Evolutionary conservation across 352 stramenopile genomes (phyloP).

Genomic region (Hyaloperonospora arabidopsidis): DNA sequence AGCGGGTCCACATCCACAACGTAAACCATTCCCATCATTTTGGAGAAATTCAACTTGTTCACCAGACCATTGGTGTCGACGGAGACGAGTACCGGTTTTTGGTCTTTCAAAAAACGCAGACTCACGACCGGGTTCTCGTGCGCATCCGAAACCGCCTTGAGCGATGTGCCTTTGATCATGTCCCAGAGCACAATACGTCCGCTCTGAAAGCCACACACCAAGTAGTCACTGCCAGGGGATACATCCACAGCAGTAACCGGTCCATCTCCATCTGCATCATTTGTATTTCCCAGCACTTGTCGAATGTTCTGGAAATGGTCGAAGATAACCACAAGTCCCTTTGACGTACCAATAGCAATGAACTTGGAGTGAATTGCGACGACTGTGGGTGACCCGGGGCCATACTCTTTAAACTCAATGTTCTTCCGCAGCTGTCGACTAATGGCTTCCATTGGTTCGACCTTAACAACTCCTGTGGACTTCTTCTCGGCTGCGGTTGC

Average conservation of each 20-base stretch:
- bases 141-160: slow-evolving; percentile 88
- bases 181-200: slow-evolving; percentile 94
- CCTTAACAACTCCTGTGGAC: slow-evolving; percentile 75
- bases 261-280: slow-evolving; percentile 60
- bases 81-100: slow-evolving; percentile 77
- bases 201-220: slow-evolving; percentile 90
- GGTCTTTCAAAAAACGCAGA: slow-evolving; percentile 79
- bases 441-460: slow-evolving; percentile 86
- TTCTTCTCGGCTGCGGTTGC: slow-evolving; percentile 36
- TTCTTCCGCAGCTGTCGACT: slow-evolving; percentile 88
- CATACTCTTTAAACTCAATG: slow-evolving; percentile 88
- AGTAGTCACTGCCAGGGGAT: slow-evolving; percentile 81
- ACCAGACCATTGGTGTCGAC: slow-evolving; percentile 87
- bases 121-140: slow-evolving; percentile 85
- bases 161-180: slow-evolving; percentile 88
- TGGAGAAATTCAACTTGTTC: slow-evolving; percentile 92
- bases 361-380: slow-evolving; percentile 95
- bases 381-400: slow-evolving; percentile 86
- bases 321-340: slow-evolving; percentile 91
- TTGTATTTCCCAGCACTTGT: slow-evolving; percentile 84
- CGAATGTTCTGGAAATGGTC: slow-evolving; percentile 94
- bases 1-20: slow-evolving; percentile 91
- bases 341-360: slow-evolving; percentile 93
- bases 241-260: slow-evolving; percentile 85
- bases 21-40: slow-evolving; percentile 92